Evolutionary conservation across 139 green algal species (phyloP).

Genomic region (Limnomonas spitsbergensis): DNA sequence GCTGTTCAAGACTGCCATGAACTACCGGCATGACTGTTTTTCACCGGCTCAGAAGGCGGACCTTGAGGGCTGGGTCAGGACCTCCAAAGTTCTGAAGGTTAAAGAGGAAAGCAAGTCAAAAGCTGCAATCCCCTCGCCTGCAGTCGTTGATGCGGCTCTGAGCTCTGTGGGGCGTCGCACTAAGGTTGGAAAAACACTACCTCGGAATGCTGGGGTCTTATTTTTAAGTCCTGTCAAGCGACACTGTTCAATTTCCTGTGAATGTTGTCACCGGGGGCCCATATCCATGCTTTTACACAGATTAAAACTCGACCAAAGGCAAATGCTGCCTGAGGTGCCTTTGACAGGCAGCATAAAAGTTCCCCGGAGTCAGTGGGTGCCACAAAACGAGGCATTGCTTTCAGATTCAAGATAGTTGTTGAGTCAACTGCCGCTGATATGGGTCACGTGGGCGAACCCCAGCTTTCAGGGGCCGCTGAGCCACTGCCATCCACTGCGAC

Average conservation of each 20-base stretch:
- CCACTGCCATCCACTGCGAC: neutral
- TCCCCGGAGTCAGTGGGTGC: too few relatives aligned
- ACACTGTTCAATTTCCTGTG: too few relatives aligned
- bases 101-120: conserved; percentile 18
- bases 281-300: too few relatives aligned
- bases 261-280: too few relatives aligned
- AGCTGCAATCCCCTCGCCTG: neutral
- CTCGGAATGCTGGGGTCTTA: too few relatives aligned
- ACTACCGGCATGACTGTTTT: conserved; percentile 35
- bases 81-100: conserved; percentile 36
- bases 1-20: conserved; percentile 49
- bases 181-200: too few relatives aligned
- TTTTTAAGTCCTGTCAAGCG: too few relatives aligned
- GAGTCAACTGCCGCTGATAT: conserved; percentile 26
- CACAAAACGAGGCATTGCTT: neutral
- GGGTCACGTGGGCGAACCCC: neutral
- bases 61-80: conserved; percentile 32
- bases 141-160: too few relatives aligned
- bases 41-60: conserved; percentile 16
- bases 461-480: neutral
- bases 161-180: too few relatives aligned
- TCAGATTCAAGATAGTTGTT: conserved; percentile 42
- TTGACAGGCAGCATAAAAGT: too few relatives aligned
- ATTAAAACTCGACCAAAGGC: too few relatives aligned
- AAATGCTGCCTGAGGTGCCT: too few relatives aligned